phyloP scores from a whole-genome alignment of 2,329 filamentous ascomycete species.

The Penicillium janthinellum region DNA sequence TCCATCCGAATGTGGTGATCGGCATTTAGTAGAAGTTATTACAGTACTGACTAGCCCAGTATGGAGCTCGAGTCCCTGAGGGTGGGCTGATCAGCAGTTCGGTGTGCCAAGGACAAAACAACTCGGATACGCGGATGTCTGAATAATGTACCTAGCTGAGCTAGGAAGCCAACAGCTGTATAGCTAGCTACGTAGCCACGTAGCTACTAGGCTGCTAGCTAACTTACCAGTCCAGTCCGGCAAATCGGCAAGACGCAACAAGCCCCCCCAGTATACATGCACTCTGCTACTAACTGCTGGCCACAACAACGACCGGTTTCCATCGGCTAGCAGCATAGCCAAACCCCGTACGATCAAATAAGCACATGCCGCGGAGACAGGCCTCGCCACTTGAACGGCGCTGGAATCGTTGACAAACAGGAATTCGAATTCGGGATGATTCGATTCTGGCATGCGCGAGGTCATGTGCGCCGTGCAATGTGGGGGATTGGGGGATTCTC shows the following conservation, averaged over 20 bases:
- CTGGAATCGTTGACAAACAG: neutral
- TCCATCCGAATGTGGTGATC: neutral
- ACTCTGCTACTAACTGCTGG: too few species aligned
- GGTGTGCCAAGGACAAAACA: neutral
- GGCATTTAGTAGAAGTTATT: neutral
- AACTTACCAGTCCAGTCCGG: neutral
- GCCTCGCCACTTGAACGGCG: neutral
- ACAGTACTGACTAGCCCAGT: too few species aligned
- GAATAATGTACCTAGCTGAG: neutral
- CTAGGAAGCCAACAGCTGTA: neutral
- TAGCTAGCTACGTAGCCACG: neutral
- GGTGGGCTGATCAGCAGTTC: neutral
- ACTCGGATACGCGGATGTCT: neutral
- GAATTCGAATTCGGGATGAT: neutral
- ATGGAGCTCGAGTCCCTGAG: neutral
- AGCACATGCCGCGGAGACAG: neutral
- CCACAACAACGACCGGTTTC: neutral
- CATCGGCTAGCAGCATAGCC: neutral
- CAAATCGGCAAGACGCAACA: neutral
- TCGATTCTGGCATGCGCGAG: neutral
- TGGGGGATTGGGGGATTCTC: neutral
- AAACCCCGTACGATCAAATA: neutral
- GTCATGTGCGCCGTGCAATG: neutral
- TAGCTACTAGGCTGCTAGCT: neutral
- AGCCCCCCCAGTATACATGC: too few species aligned